Percentiles rank a stretch among this genome's conserved stretches.
These are phyloP conservation scores for Blastocrithidia nonstop DNA, from an alignment of 208 protist species.

Conservation along the genomic window DNA sequence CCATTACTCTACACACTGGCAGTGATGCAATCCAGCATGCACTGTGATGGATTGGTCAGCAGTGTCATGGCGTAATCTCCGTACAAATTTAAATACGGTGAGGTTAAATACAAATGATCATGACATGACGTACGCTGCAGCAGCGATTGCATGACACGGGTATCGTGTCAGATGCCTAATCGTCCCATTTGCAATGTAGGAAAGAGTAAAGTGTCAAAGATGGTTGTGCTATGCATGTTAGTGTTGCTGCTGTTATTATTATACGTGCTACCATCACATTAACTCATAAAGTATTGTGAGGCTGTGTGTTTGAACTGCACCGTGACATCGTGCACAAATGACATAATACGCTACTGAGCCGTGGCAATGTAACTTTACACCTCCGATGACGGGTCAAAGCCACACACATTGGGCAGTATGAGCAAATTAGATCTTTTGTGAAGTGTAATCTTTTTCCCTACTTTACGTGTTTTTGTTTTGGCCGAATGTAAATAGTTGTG, in stretches of 20 bases:
- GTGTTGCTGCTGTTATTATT: slow-evolving; percentile 7
- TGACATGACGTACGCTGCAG: slow-evolving; percentile 14
- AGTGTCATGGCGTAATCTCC: slow-evolving; percentile 22
- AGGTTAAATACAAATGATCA: slow-evolving; percentile 51
- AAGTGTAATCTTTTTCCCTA: too few relatives aligned
- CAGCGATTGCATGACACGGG: slow-evolving; percentile 24
- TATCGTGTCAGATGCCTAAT: slow-evolving; percentile 50
- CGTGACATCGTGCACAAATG: too few relatives aligned
- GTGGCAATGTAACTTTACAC: too few relatives aligned
- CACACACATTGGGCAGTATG: too few relatives aligned
- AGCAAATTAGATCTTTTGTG: too few relatives aligned
- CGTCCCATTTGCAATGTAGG: slow-evolving; percentile 63
- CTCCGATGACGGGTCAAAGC: too few relatives aligned
- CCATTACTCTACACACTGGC: slow-evolving; percentile 60
- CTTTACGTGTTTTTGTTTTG: too few relatives aligned
- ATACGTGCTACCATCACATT: too few relatives aligned
- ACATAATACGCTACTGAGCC: too few relatives aligned
- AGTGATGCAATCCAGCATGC: slow-evolving; percentile 44
- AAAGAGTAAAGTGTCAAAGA: slow-evolving; percentile 55
- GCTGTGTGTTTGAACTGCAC: too few relatives aligned
- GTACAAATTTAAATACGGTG: slow-evolving; percentile 79
- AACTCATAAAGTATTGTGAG: neutral
- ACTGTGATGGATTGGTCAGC: too few relatives aligned
- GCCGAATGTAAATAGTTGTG: too few relatives aligned
- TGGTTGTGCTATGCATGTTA: neutral